Conservation (phyloP, 1,284 basidiomycete species). For the Ustilago loliicola region DNA sequence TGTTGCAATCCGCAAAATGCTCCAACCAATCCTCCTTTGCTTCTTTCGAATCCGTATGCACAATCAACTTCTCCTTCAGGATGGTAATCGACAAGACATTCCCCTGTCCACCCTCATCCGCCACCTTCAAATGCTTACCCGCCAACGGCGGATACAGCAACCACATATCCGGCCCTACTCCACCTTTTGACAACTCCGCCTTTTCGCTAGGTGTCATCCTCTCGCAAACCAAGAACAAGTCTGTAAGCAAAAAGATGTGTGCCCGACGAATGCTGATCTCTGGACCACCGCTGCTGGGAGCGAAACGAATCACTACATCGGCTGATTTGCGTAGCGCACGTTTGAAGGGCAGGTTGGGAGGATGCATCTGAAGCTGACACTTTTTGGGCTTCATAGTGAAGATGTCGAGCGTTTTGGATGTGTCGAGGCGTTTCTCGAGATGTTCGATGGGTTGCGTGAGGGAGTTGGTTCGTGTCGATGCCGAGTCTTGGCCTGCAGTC, state of each 20-base stretch:
- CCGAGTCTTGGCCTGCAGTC: slow-evolving; percentile 20
- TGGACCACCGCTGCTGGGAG: slow-evolving; percentile 75
- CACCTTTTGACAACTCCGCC: slow-evolving; percentile 38
- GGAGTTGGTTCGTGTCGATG: slow-evolving; percentile 37
- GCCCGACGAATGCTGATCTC: slow-evolving; percentile 80
- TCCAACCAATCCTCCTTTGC: slow-evolving; percentile 78
- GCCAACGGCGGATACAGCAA: slow-evolving; percentile 94
- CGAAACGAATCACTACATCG: slow-evolving; percentile 83
- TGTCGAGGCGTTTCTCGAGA: slow-evolving; percentile 84
- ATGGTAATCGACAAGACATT: slow-evolving; percentile 83
- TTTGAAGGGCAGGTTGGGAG: slow-evolving; percentile 83
- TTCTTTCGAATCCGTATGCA: slow-evolving; percentile 78
- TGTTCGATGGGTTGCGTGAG: slow-evolving; percentile 72
- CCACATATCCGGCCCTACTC: slow-evolving; percentile 80
- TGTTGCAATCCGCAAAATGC: slow-evolving; percentile 87
- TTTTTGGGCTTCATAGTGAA: slow-evolving; percentile 93
- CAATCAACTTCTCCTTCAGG: slow-evolving; percentile 85
- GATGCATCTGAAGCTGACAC: slow-evolving; percentile 90
- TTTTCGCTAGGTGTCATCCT: slow-evolving; percentile 59
- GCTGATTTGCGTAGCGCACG: slow-evolving; percentile 82
- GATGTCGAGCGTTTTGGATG: slow-evolving; percentile 86
- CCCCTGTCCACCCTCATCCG: slow-evolving; percentile 76
- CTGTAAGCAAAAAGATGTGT: slow-evolving; percentile 89
- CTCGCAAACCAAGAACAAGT: slow-evolving; percentile 84
- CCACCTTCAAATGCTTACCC: slow-evolving; percentile 82